Evolutionary conservation across 129 eudicot genomes (phyloP).

Genomic region (Oenanthe sinensis): DNA sequence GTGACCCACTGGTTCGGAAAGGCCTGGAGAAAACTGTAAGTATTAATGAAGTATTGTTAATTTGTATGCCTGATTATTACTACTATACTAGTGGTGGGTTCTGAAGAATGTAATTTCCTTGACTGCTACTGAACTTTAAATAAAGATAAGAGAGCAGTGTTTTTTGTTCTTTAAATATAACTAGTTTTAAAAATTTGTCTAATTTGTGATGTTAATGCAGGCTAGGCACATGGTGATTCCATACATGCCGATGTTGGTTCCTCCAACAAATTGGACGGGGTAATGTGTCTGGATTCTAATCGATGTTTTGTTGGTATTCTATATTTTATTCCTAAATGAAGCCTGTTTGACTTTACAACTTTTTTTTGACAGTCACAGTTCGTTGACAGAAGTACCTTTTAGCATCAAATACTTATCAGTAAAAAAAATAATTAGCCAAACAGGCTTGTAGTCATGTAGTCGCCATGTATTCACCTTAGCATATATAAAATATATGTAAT

Average conservation of each 20-base stretch:
- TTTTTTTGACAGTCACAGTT: not conserved
- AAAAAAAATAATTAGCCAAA: not conserved
- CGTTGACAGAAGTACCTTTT: not conserved
- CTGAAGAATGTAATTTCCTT: not conserved
- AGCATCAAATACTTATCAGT: not conserved
- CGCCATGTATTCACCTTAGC: not conserved
- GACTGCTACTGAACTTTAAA: not conserved
- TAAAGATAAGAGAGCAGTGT: not conserved
- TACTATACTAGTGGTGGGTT: slow-evolving; percentile 1
- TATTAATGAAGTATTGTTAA: not conserved
- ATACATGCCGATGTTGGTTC: slow-evolving; percentile 95
- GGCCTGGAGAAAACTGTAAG: slow-evolving; percentile 91
- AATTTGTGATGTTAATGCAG: slow-evolving; percentile 32
- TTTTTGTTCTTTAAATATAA: not conserved
- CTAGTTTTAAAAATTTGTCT: not conserved
- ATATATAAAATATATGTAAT: not conserved
- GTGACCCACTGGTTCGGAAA: slow-evolving; percentile 80
- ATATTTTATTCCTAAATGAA: not conserved
- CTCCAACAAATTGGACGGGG: slow-evolving; percentile 89
- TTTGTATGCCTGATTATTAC: not conserved
- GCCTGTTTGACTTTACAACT: not conserved
- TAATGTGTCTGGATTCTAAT: slow-evolving; percentile 24
- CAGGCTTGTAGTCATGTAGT: not conserved
- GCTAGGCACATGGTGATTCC: slow-evolving; percentile 99
- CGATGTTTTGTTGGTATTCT: not conserved